A percentile compares a stretch with the other conserved stretches of the same genome.
Evolutionary conservation across 108 stramenopile species (phyloP).

Genomic region (Pseudonitzschia pungens): DNA sequence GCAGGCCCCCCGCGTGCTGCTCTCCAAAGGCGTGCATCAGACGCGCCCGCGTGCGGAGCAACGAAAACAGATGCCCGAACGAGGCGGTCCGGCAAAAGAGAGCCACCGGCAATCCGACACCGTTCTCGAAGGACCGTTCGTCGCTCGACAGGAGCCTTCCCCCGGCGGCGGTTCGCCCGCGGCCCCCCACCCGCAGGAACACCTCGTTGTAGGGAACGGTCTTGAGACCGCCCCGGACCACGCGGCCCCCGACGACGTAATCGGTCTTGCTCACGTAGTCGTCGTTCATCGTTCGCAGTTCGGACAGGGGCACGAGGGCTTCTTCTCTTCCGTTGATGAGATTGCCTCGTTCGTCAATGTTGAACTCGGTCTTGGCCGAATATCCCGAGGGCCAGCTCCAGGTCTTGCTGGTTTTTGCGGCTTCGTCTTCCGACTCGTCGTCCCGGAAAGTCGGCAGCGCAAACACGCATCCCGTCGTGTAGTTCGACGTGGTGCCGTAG

Average conservation of each 20-base stretch:
- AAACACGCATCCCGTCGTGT: constrained; percentile 81
- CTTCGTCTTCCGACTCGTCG: constrained; percentile 54
- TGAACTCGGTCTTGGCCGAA: constrained; percentile 58
- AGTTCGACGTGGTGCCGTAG: constrained; percentile 72
- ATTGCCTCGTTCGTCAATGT: constrained; percentile 51
- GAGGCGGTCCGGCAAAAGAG: constrained; percentile 77
- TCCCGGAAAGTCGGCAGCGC: constrained; percentile 50
- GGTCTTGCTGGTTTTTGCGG: constrained; percentile 58
- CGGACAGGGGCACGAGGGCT: constrained; percentile 46
- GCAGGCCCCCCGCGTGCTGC: constrained; percentile 54
- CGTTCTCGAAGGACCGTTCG: constrained; percentile 69
- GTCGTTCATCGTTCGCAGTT: constrained; percentile 48
- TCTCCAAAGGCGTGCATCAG: constrained; percentile 60
- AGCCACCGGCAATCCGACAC: constrained; percentile 82
- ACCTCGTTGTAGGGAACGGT: constrained; percentile 90
- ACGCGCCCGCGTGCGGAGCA: constrained; percentile 77
- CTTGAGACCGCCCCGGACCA: constrained; percentile 69
- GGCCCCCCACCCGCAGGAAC: constrained; percentile 73
- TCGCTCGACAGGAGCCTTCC: constrained; percentile 31
- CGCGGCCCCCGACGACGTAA: constrained; percentile 55
- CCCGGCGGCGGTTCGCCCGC: constrained; percentile 58
- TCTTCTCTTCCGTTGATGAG: constrained; percentile 72
- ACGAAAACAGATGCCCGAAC: constrained; percentile 71
- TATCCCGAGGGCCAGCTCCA: constrained; percentile 77
- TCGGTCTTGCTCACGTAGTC: constrained; percentile 57